Evolutionary conservation across 805 yeast species (phyloP).

Genomic region (Candida tammaniensis): DNA sequence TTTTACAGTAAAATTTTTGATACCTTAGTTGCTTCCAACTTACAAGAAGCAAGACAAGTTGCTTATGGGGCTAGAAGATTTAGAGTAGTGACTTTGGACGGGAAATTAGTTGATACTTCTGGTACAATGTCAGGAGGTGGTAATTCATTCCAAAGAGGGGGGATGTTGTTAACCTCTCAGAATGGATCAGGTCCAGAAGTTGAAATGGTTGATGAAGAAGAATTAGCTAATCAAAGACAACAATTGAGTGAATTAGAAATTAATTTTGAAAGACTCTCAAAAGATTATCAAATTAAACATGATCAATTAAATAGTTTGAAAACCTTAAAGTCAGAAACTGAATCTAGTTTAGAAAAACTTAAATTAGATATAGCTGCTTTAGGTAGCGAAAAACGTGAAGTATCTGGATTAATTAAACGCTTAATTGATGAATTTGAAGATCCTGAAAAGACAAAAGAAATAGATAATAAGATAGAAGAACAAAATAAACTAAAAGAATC

Average conservation of each 20-base stretch:
- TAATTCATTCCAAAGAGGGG: constrained; percentile 61
- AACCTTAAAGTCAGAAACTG: constrained; percentile 70
- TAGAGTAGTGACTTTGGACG: constrained; percentile 91
- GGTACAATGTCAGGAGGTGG: constrained; percentile 99
- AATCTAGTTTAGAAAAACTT: constrained; percentile 55
- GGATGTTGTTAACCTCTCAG: constrained; percentile 57
- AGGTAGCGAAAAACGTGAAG: constrained; percentile 49
- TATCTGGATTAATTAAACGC: constrained; percentile 42
- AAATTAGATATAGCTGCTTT: constrained; percentile 64
- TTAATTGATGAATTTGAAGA: constrained; percentile 37
- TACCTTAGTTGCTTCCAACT: constrained; percentile 79
- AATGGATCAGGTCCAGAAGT: constrained; percentile 12
- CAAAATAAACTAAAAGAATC: constrained; percentile 14
- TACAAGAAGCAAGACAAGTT: constrained; percentile 78
- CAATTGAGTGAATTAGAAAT: constrained; percentile 55
- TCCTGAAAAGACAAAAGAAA: constrained; percentile 33
- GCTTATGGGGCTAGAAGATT: constrained; percentile 81
- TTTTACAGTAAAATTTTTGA: constrained; percentile 84
- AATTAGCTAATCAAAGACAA: constrained; percentile 50
- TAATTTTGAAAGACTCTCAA: constrained; percentile 47
- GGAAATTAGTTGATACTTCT: constrained; percentile 84
- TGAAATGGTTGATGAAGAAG: constrained; percentile 47
- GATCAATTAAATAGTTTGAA: constrained; percentile 53
- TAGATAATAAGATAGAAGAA: constrained; percentile 23
- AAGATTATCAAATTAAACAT: constrained; percentile 58